A percentile compares a stretch with the other conserved stretches of the same genome.
phyloP scores from a whole-genome alignment of 176 grass and related monocot species.

The Thinopyrum elongatum region DNA sequence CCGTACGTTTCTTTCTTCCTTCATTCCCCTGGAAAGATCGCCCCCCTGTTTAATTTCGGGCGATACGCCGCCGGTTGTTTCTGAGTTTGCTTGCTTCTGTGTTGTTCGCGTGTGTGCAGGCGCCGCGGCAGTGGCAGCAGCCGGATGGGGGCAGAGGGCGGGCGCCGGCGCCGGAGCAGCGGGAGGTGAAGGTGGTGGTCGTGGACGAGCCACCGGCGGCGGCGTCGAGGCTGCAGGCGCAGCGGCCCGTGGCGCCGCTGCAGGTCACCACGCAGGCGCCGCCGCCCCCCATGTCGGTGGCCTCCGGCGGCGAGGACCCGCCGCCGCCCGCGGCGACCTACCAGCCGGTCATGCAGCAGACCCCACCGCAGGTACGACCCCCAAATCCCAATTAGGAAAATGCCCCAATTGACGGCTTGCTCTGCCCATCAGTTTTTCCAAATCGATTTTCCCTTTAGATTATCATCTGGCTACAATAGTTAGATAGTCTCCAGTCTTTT shows the following conservation, averaged over 20 bases:
- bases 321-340: conserved; percentile 32
- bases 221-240: conserved; percentile 62
- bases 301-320: conserved; percentile 35
- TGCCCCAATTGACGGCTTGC: not conserved
- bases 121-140: conserved; percentile 21
- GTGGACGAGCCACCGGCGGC: conserved; percentile 25
- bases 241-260: conserved; percentile 58
- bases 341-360: conserved; percentile 35
- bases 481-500: conserved; percentile 9
- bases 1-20: conserved; percentile 14
- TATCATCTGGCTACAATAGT: conserved; percentile 8
- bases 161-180: conserved; percentile 10
- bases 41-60: conserved; percentile 9
- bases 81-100: not conserved
- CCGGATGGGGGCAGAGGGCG: not conserved
- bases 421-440: not conserved
- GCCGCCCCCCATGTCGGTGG: conserved; percentile 43
- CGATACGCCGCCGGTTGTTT: not conserved
- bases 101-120: not conserved
- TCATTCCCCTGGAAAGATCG: not conserved
- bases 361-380: conserved; percentile 46
- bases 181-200: conserved; percentile 41
- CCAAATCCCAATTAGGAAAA: not conserved
- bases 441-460: conserved; percentile 13
- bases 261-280: conserved; percentile 68